Base-by-base conservation (phyloP, 2,329 filamentous ascomycete genomes). In the Aspergillus candidus region DNA sequence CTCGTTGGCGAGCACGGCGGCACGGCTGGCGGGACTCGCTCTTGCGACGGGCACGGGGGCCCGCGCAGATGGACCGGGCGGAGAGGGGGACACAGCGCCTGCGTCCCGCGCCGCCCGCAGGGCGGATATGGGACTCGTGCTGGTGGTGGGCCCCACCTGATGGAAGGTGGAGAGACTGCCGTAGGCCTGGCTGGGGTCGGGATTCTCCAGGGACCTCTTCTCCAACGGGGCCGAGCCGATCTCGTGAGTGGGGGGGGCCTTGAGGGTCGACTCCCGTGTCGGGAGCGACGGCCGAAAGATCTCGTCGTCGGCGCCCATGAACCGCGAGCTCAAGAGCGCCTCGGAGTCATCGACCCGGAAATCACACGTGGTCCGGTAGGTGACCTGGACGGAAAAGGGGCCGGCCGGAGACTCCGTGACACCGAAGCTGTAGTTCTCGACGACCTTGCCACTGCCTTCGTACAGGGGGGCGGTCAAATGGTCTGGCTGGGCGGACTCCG, bases 341-440 rank as follows among this genome's bases (percentile, higher is more conserved):
- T 97, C 93, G 0, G 89, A 86, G 65, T 96, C 88, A 57, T 94
- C 91, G 32, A 97, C 82, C 36, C 86, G 82, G 65, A 98, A 96
- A 58, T 85, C 88, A 70, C 88, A 94, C 59, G 93, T 88, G 46
- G 82, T 86, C 50, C 93, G 84, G 67, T 94, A 95, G 10, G 83
- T 82, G 27, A 95, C 87, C 32, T 84, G 80, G 40, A 91, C 83
- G 44, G 82, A 84, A 56, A 98, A 80, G 4, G 86, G 82, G 18
- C 93, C 93, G 22, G 88, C 85, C 10, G 90, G 89, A 27, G 91
- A 88, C 46, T 94, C 87, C 13, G 93, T 82, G 41, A 88, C 82
- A 13, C 86, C 86, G 69, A 97, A 91, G 51, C 80, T 76, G 66
- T 89, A 91, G 44, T 83, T 81, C 14, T 86, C 87, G 27, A 84